Evolutionary conservation across 805 yeast genomes (phyloP).

Genomic region (Limtongozyma cylindracea): DNA sequence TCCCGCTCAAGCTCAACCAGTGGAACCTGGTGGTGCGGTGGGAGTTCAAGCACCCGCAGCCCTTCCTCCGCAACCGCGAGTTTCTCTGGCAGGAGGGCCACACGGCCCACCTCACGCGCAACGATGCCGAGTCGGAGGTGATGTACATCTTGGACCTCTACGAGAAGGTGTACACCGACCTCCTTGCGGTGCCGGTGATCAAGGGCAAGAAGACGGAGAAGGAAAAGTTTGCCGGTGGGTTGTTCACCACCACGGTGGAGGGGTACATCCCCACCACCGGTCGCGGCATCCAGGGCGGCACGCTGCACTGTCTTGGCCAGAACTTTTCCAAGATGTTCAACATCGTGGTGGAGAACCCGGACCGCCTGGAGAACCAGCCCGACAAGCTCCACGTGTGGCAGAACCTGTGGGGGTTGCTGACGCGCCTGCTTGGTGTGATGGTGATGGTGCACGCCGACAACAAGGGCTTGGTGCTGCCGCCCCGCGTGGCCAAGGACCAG

Average conservation of each 20-base stretch:
- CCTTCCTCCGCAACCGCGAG: slow-evolving; percentile 95
- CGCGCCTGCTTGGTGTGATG: slow-evolving; percentile 98
- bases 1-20: slow-evolving; percentile 89
- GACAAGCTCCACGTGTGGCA: slow-evolving; percentile 76
- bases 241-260: slow-evolving; percentile 85
- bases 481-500: slow-evolving; percentile 85
- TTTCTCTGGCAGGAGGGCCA: slow-evolving; percentile 99
- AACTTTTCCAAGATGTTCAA: slow-evolving; percentile 98
- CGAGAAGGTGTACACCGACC: slow-evolving; percentile 63
- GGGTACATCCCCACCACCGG: slow-evolving; percentile 97
- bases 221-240: slow-evolving; percentile 97
- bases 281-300: slow-evolving; percentile 98
- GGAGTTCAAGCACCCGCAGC: slow-evolving; percentile 99
- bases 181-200: slow-evolving; percentile 92
- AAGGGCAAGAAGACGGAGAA: slow-evolving; percentile 91
- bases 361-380: slow-evolving; percentile 38
- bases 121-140: slow-evolving; percentile 69
- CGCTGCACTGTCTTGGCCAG: slow-evolving; percentile 93
- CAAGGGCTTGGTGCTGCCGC: slow-evolving; percentile 95
- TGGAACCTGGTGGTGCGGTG: slow-evolving; percentile 99
- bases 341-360: slow-evolving; percentile 87
- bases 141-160: slow-evolving; percentile 68
- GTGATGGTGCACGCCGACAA: slow-evolving; percentile 97
- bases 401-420: slow-evolving; percentile 98
- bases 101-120: slow-evolving; percentile 77